Base-by-base conservation (phyloP, 495 filamentous ascomycete genomes). In the Aspergillus wentii region DNA sequence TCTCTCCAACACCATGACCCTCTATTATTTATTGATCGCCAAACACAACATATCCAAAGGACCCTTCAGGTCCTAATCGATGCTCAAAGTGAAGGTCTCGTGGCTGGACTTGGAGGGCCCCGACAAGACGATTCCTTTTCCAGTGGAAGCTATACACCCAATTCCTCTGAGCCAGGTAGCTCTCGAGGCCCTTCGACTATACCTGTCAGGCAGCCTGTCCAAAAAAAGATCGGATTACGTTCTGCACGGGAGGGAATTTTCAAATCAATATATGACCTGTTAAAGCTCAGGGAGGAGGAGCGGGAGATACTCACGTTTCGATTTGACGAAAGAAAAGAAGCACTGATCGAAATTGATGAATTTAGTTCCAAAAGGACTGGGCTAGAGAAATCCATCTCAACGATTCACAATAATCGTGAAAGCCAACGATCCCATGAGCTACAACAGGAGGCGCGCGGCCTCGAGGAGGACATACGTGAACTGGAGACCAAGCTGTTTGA, bases 31-130 rank as follows among this genome's bases (percentile, higher is more conserved):
- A 51, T 74, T 35, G 62, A 70, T 17, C 66, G 71, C 11, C 66
- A 73, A 37, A 47, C 62, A 30, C 64, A 57, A 41, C 57, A 69
- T 35, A 78, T 95, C 13, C 81, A 95, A 43, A 69, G 69, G 23
- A 80, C 89, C 31, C 71, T 97, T 4, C 91, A 97, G 57, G 54
- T 65, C 17, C 62, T 95, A 4, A 75, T 97, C 18, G 89, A 97
- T 63, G 84, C 85, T 0, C 91, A 97, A 61, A 82, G 83, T 30
- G 75, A 82, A 25, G 86, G 86, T 17, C 69, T 95, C 25, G 56
- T 81, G 3, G 62, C 72, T 37, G 78, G 78, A 8, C 61, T 78
- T 1, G 51, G 52, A 25, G 52, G 41, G 10, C 51, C 60, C 16
- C 44, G 48, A 43, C 16, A 53, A 35, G 52, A 65, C 22, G 65